Percentiles rank a stretch among this genome's conserved stretches.
These are phyloP conservation scores for Thelephora ganbajun DNA, from an alignment of 768 basidiomycete species.

Conservation along the genomic window DNA sequence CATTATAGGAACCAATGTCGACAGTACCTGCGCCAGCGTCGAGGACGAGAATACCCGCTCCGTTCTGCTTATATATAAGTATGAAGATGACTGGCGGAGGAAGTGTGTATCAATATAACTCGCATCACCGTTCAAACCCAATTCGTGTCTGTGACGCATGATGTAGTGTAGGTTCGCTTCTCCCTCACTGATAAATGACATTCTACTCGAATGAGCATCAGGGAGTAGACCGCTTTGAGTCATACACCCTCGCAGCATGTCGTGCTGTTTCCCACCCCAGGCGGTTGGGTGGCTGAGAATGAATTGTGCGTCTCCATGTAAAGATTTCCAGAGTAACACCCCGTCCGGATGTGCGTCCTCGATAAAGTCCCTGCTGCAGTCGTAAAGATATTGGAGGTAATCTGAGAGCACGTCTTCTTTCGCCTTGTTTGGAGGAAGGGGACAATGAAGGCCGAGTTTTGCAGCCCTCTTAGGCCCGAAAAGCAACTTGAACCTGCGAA, in stretches of 20 bases:
- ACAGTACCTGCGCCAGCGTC: conserved; percentile 53
- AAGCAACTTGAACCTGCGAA: conserved; percentile 22
- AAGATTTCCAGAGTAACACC: conserved; percentile 24
- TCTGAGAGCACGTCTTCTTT: conserved; percentile 32
- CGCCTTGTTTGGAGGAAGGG: conserved; percentile 27
- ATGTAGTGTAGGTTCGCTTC: conserved; percentile 40
- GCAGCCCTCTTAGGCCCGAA: conserved; percentile 16
- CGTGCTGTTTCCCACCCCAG: conserved; percentile 45
- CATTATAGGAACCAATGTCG: conserved; percentile 42
- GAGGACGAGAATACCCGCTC: conserved; percentile 37
- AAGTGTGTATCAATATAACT: background rate
- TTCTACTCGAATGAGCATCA: conserved; percentile 19
- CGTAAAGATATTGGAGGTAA: conserved; percentile 32
- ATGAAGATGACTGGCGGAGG: conserved; percentile 1
- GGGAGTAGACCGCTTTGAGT: conserved; percentile 31
- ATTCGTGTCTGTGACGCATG: conserved; percentile 21
- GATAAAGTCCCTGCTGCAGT: conserved; percentile 28
- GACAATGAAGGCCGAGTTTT: conserved; percentile 9
- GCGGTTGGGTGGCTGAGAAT: conserved; percentile 35
- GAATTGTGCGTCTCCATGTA: conserved; percentile 26
- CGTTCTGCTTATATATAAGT: conserved; percentile 16
- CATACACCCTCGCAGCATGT: conserved; percentile 36
- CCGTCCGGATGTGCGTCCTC: conserved; percentile 32
- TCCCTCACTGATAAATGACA: conserved; percentile 36
- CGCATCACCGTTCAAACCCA: conserved; percentile 15